Conservation (phyloP, 768 basidiomycete species). For the Filobasidium floriforme region DNA sequence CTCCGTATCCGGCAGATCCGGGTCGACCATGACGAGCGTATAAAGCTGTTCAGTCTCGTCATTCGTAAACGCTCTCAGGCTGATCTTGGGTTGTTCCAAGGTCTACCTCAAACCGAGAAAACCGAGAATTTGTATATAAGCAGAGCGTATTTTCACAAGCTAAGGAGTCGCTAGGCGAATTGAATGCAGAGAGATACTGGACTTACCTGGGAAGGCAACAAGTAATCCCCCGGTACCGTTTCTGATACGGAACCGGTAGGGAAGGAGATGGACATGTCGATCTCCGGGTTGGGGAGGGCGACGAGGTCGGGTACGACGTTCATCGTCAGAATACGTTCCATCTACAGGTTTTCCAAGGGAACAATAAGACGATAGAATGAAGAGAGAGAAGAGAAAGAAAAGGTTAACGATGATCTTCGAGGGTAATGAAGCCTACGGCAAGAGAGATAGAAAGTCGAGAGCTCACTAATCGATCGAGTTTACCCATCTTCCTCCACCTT, state of each 20-base stretch:
- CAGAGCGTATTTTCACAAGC: too few species aligned
- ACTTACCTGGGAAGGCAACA: constrained; percentile 61
- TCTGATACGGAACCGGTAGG: constrained; percentile 6
- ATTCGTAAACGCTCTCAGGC: constrained; percentile 68
- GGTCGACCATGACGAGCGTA: constrained; percentile 81
- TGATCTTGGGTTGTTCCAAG: constrained; percentile 56
- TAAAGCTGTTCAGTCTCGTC: constrained; percentile 59
- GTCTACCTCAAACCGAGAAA: constrained; percentile 50
- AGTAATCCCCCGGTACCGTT: constrained; percentile 65
- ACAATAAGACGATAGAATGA: too few species aligned
- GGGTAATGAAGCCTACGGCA: too few species aligned
- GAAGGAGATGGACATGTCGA: constrained; percentile 65
- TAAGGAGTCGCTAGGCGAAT: too few species aligned
- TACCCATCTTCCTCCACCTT: constrained; percentile 75
- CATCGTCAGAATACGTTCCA: constrained; percentile 91
- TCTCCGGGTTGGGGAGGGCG: constrained; percentile 59
- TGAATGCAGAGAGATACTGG: not conserved
- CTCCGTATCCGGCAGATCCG: constrained; percentile 73
- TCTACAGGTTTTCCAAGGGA: too few species aligned
- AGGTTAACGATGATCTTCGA: too few species aligned
- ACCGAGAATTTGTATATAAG: too few species aligned
- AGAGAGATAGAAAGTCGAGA: not conserved
- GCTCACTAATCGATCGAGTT: constrained; percentile 72
- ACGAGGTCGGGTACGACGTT: constrained; percentile 80
- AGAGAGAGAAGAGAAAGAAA: not conserved